These are phyloP conservation scores for Fusarium devonianum DNA, from an alignment of 2,329 filamentous ascomycete species.

Conservation along the genomic window DNA sequence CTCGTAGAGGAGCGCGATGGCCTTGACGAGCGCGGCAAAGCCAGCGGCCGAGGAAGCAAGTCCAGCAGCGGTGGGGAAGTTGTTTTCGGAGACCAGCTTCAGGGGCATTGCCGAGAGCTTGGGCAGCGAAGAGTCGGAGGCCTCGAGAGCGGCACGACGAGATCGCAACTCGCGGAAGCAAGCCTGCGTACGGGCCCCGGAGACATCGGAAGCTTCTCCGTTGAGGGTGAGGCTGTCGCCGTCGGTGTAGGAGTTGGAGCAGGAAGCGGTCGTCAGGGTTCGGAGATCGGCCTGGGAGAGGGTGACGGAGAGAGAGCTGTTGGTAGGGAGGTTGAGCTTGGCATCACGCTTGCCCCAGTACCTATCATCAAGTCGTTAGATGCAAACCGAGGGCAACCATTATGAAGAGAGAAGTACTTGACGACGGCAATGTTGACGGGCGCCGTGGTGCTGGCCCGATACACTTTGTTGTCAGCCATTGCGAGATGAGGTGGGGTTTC, in stretches of 20 bases:
- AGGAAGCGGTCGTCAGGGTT: slow-evolving; percentile 94
- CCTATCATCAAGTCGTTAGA: slow-evolving; percentile 33
- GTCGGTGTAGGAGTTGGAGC: slow-evolving; percentile 73
- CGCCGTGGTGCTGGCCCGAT: slow-evolving; percentile 93
- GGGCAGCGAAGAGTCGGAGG: slow-evolving; percentile 74
- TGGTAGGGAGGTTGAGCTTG: slow-evolving; percentile 94
- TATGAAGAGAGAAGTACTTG: slow-evolving; percentile 65
- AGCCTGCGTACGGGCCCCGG: slow-evolving; percentile 88
- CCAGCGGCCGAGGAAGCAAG: slow-evolving; percentile 77
- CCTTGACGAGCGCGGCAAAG: slow-evolving; percentile 76
- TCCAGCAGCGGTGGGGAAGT: slow-evolving; percentile 97
- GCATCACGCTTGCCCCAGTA: slow-evolving; percentile 98
- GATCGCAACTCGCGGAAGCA: slow-evolving; percentile 87
- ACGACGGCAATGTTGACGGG: slow-evolving; percentile 98
- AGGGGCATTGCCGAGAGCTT: slow-evolving; percentile 80
- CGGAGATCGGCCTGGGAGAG: slow-evolving; percentile 93
- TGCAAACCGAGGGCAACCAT: neutral
- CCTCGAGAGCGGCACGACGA: slow-evolving; percentile 79
- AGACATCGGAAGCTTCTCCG: slow-evolving; percentile 80
- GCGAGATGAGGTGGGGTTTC: slow-evolving; percentile 15
- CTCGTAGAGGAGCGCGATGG: slow-evolving; percentile 90
- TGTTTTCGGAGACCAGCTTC: slow-evolving; percentile 93
- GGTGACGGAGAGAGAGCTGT: slow-evolving; percentile 96
- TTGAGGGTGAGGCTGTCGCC: slow-evolving; percentile 84
- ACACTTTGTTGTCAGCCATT: slow-evolving; percentile 67